Conservation (phyloP, 2,329 filamentous ascomycete species). For the Trichoderma pleuroti region DNA sequence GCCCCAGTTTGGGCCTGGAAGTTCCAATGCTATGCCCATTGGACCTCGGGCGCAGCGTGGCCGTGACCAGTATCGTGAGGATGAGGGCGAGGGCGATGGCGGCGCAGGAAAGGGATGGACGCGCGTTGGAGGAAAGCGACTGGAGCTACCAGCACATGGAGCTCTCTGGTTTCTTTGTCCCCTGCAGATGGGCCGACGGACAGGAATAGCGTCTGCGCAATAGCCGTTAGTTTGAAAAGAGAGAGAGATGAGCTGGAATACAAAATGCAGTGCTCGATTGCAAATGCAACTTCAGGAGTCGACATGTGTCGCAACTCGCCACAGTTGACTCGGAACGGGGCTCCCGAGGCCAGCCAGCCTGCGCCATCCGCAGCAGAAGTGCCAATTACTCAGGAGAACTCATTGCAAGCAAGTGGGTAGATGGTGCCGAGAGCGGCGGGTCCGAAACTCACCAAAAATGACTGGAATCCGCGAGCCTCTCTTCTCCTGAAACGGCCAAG, state of each 20-base stretch:
- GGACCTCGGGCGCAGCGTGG: slow-evolving; percentile 33
- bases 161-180: not conserved
- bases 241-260: not conserved
- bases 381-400: slow-evolving; percentile 1
- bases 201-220: not conserved
- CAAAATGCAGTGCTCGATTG: not conserved
- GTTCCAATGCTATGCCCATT: slow-evolving; percentile 36
- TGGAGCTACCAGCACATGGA: slow-evolving; percentile 17
- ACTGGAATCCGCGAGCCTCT: not conserved
- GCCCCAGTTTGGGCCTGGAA: slow-evolving; percentile 22
- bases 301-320: slow-evolving; percentile 6
- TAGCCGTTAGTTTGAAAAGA: not conserved
- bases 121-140: slow-evolving; percentile 4
- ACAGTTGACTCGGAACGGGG: not conserved
- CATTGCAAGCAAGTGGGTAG: not conserved
- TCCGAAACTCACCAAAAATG: not conserved
- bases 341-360: not conserved
- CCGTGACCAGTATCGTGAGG: slow-evolving; percentile 7
- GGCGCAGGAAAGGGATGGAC: slow-evolving; percentile 15
- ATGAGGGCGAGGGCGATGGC: slow-evolving; percentile 14
- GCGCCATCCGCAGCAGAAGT: not conserved
- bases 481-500: not conserved
- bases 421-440: not conserved
- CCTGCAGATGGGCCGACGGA: not conserved
- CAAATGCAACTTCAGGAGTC: not conserved